These are phyloP conservation scores for Pseudogymnoascus sp. DNA, from an alignment of 2,329 filamentous ascomycete species.

Conservation along the genomic window DNA sequence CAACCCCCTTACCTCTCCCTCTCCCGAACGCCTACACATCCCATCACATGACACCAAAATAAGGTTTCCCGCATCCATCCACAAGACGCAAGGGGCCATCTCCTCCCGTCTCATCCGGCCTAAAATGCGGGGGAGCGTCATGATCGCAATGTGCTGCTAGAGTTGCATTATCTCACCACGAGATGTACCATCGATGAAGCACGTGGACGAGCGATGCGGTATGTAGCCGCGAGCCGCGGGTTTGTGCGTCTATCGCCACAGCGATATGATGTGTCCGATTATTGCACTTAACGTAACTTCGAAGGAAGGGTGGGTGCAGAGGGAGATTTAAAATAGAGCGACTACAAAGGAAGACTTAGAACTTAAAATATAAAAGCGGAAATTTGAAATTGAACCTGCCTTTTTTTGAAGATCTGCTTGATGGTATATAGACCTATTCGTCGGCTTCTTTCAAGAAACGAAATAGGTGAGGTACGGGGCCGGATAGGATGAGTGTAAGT, in stretches of 20 bases:
- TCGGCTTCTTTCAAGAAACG: background rate
- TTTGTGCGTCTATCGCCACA: background rate
- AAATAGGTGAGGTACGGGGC: background rate
- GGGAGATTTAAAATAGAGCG: background rate
- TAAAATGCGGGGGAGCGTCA: too few species aligned
- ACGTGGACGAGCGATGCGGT: background rate
- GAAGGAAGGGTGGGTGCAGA: background rate
- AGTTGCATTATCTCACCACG: background rate
- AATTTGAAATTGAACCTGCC: background rate
- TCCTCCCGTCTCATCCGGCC: background rate
- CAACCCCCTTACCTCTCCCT: background rate
- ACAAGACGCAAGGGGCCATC: background rate
- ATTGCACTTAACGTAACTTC: background rate
- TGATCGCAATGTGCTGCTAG: background rate
- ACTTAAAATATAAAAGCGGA: background rate
- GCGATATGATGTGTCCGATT: background rate
- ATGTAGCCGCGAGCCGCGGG: background rate
- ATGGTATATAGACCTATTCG: background rate
- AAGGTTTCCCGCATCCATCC: too few species aligned
- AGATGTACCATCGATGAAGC: background rate
- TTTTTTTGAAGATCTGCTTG: background rate
- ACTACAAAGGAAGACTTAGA: too few species aligned
- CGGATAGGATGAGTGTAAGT: background rate
- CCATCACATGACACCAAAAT: background rate
- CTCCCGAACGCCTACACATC: background rate